Evolutionary conservation across 164 flowering plant species (phyloP).

Genomic region (Cinnamomum chago): DNA sequence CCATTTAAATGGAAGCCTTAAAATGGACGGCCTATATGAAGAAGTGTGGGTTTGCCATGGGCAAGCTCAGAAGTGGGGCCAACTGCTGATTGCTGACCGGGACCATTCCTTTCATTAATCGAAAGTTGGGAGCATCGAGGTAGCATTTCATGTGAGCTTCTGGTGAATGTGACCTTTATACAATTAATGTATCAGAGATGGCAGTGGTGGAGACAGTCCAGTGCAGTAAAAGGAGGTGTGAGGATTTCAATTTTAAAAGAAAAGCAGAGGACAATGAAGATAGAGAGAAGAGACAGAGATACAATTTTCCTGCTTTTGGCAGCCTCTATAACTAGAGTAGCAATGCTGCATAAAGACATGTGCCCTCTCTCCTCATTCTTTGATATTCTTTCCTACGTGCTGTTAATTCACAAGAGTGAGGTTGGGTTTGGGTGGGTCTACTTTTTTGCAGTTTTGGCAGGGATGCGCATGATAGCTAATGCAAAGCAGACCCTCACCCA

Average conservation of each 20-base stretch:
- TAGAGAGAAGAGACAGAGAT: neutral
- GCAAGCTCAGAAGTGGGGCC: no score
- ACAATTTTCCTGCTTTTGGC: neutral
- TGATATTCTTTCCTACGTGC: neutral
- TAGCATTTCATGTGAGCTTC: neutral
- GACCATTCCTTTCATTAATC: no score
- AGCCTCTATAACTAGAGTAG: neutral
- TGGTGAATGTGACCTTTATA: neutral
- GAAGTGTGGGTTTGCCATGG: no score
- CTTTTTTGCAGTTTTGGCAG: neutral
- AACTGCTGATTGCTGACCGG: no score
- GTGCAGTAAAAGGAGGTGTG: neutral
- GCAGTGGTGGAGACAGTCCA: neutral
- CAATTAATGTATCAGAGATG: neutral
- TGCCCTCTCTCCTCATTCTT: neutral
- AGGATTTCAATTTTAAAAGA: neutral
- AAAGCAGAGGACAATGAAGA: neutral
- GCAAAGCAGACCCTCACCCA: neutral
- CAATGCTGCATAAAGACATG: neutral
- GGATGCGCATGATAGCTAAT: neutral
- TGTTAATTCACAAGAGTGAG: neutral
- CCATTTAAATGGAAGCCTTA: no score
- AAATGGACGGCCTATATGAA: no score
- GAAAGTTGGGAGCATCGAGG: neutral
- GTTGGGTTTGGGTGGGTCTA: neutral